These are phyloP conservation scores for Fragilaria crotonensis DNA, from an alignment of 108 stramenopile species.

Conservation along the genomic window DNA sequence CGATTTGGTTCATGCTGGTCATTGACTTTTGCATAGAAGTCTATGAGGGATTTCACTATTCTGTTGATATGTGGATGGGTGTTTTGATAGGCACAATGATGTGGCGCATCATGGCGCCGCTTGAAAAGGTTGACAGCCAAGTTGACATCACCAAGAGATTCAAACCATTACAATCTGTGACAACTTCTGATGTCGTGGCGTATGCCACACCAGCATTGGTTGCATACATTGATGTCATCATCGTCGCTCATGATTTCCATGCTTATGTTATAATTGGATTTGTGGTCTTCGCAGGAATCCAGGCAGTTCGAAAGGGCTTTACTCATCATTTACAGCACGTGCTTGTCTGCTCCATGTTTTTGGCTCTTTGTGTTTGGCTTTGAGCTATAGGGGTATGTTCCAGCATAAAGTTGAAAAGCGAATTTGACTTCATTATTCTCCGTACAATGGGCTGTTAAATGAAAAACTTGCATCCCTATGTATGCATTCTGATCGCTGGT, in stretches of 20 bases:
- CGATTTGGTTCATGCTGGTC: conserved; percentile 59
- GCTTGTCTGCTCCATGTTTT: conserved; percentile 43
- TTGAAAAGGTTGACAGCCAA: conserved; percentile 26
- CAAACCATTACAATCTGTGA: conserved; percentile 13
- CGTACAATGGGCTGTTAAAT: too few species aligned
- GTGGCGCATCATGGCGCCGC: conserved; percentile 37
- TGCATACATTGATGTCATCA: conserved; percentile 38
- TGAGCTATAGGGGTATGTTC: background rate
- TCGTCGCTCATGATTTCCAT: conserved; percentile 40
- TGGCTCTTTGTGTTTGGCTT: conserved; percentile 22
- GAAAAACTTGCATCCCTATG: too few species aligned
- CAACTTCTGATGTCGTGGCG: conserved; percentile 15
- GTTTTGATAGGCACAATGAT: conserved; percentile 56
- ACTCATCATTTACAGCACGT: conserved; percentile 63
- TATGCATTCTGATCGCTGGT: too few species aligned
- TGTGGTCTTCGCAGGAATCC: conserved; percentile 31
- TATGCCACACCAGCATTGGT: conserved; percentile 49
- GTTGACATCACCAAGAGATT: conserved; percentile 17
- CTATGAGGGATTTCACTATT: conserved; percentile 81
- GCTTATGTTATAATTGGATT: conserved; percentile 49
- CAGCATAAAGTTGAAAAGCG: too few species aligned
- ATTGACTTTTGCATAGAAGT: conserved; percentile 70
- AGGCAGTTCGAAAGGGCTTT: conserved; percentile 39
- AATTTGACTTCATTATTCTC: too few species aligned
- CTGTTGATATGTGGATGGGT: conserved; percentile 82